phyloP scores from a whole-genome alignment of 352 stramenopile species.

The Aphanomyces astaci region DNA sequence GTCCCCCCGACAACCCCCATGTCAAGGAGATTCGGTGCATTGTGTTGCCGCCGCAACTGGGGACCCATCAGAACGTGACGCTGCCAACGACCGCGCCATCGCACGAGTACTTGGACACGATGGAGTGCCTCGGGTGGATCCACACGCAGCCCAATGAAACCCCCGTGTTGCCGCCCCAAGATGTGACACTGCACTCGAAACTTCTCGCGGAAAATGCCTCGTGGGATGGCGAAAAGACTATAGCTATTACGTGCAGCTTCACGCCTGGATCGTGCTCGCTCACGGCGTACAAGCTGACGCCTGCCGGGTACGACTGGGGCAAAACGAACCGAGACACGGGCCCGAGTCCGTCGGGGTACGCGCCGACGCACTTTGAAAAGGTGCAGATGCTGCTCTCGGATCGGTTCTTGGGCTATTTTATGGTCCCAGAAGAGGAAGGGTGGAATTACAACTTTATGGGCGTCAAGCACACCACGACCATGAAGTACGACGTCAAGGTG shows the following conservation, averaged over 20 bases:
- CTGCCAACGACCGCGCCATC: constrained; percentile 95
- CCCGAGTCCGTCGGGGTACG: constrained; percentile 93
- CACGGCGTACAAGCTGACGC: constrained; percentile 98
- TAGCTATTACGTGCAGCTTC: constrained; percentile 98
- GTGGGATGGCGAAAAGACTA: constrained; percentile 97
- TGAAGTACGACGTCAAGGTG: constrained; percentile 98
- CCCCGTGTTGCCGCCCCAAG: constrained; percentile 92
- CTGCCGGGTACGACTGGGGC: constrained; percentile 95
- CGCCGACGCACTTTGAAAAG: constrained; percentile 97
- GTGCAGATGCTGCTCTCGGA: constrained; percentile 99
- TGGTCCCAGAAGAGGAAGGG: constrained; percentile 96
- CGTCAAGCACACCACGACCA: constrained; percentile 95
- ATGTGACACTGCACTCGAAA: constrained; percentile 94
- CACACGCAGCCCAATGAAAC: constrained; percentile 99
- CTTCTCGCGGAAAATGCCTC: constrained; percentile 96
- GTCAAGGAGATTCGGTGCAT: constrained; percentile 99
- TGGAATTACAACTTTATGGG: constrained; percentile 99
- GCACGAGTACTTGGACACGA: constrained; percentile 94
- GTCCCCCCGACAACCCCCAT: constrained; percentile 95
- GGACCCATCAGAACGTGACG: constrained; percentile 96
- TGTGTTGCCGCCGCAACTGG: constrained; percentile 98
- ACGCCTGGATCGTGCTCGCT: constrained; percentile 98
- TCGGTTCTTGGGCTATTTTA: constrained; percentile 99
- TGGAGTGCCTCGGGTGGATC: constrained; percentile 99
- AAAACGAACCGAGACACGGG: constrained; percentile 95